These are phyloP conservation scores for Oryza glaberrima DNA, from an alignment of 176 grass and related monocot species.

Conservation along the genomic window DNA sequence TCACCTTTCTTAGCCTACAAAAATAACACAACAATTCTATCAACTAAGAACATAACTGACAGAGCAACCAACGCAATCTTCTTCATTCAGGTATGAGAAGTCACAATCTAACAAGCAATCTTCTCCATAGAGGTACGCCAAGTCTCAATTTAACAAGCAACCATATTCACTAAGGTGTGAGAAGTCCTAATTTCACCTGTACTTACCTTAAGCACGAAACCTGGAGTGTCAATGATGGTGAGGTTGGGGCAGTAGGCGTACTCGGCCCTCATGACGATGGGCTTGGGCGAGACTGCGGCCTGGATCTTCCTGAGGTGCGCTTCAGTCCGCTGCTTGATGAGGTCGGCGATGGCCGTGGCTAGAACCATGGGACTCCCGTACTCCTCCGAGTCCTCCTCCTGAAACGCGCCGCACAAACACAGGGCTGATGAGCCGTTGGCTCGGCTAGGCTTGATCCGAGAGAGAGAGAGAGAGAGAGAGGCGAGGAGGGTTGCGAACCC, in stretches of 20 bases:
- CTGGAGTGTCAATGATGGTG: conserved; percentile 98
- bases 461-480: background rate
- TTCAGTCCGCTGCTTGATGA: conserved; percentile 91
- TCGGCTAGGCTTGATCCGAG: conserved; percentile 20
- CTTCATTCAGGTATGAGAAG: background rate
- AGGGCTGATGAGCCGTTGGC: conserved; percentile 33
- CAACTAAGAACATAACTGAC: background rate
- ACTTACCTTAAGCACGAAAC: conserved; percentile 90
- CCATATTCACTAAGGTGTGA: background rate
- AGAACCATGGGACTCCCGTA: conserved; percentile 76
- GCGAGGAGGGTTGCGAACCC: background rate
- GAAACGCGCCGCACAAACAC: conserved; percentile 15
- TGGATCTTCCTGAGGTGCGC: conserved; percentile 73
- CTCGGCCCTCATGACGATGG: conserved; percentile 98
- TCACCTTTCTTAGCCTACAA: conserved; percentile 94
- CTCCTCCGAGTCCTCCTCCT: conserved; percentile 99
- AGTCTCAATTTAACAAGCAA: background rate
- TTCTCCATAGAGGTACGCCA: background rate
- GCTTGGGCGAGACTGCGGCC: conserved; percentile 84
- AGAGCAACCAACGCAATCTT: background rate
- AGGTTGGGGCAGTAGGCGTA: conserved; percentile 98
- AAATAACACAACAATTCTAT: conserved; percentile 16
- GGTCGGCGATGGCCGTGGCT: conserved; percentile 77
- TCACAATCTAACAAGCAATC: background rate
- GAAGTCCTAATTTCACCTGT: conserved; percentile 12